Evolutionary conservation across 1,139 yeast genomes (phyloP), one percentile per base, ranked within the genome.

Genomic region (Hyphopichia buzzinii): DNA sequence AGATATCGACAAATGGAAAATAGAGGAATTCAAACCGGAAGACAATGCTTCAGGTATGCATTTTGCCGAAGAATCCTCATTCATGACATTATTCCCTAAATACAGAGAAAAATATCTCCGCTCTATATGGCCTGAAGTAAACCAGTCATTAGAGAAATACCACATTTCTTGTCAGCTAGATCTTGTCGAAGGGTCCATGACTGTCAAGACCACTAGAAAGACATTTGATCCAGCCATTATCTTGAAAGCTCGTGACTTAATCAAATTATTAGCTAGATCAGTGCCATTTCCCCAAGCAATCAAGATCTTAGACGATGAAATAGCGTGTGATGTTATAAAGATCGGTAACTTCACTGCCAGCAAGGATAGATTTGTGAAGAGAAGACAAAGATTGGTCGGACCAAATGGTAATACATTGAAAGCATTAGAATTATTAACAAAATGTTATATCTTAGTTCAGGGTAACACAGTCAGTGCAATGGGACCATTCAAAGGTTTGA

Each of bases 211-310:
- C 17, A 90, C 98, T 2, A 76, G 95, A 59, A 92, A 92, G 61
- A 90, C 98, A 0, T 92, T 64, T 60, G 99, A 92, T 56, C 99
- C 99, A 1, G 95, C 95, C 6, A 83, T 86, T 40, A 88, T 92
- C 52, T 73, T 92, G 50, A 92, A 90, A 55, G 97, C 97, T 13
- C 79, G 98, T 57, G 99, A 92, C 62, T 73, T 92, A 59, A 89
- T 92, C 57, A 92, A 92, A 63, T 74, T 92, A 40, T 72, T 92
- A 47, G 96, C 98, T 0, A 79, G 99, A 62, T 88, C 97, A 8
- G 99, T 92, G 24, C 98, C 98, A 16, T 86, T 87, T 48, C 97
- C 96, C 3, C 98, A 92, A 60, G 98, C 98, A 0, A 80, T 88
- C 24, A 90, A 88, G 62, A 83, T 92, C 38, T 66, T 92, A 42